phyloP scores from a whole-genome alignment of 164 flowering plant genomes.

The Vitis vinifera region ASM3070453v1 NC_081814.1:1352001-1352500 shows the following conservation, averaged over 20 bases:
- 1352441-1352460: background rate
- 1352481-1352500: too few species aligned
- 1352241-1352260: background rate
- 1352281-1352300: background rate
- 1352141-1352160: background rate
- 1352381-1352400: too few species aligned
- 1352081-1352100: background rate
- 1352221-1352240: background rate
- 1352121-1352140: background rate
- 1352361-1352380: too few species aligned
- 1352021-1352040: conserved; percentile 55
- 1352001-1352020: conserved; percentile 67
- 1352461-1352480: too few species aligned
- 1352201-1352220: background rate
- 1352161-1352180: background rate
- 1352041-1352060: conserved; percentile 8
- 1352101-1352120: background rate
- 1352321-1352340: background rate
- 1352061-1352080: background rate
- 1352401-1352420: background rate
- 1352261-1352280: background rate
- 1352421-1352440: background rate
- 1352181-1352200: background rate
- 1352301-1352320: background rate
- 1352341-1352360: too few species aligned